These are phyloP conservation scores for Adansonia madagascariensis DNA, from an alignment of 441 rosid genomes.

Conservation along the genomic window DNA sequence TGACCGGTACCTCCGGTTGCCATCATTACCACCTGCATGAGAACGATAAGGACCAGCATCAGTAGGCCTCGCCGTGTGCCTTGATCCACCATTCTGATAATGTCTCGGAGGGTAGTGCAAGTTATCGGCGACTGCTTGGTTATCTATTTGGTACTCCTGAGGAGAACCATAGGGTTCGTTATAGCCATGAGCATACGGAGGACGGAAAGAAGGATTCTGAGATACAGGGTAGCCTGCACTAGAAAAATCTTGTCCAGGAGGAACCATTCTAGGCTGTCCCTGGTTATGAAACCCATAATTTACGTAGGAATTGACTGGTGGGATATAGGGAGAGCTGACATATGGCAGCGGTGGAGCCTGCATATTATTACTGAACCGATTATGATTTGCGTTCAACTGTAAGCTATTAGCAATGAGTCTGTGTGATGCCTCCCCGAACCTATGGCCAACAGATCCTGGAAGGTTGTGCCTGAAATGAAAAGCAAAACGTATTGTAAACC, in stretches of 20 bases:
- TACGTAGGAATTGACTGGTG: constrained; percentile 34
- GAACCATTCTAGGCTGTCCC: constrained; percentile 31
- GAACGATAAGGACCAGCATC: neutral
- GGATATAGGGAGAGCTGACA: constrained; percentile 32
- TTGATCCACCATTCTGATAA: constrained; percentile 41
- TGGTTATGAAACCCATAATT: constrained; percentile 41
- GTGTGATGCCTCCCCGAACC: constrained; percentile 78
- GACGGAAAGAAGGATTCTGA: constrained; percentile 26
- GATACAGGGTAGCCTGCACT: constrained; percentile 27
- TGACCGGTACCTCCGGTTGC: neutral
- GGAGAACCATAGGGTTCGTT: too few relatives aligned
- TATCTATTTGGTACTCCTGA: constrained; percentile 2
- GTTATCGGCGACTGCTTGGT: constrained; percentile 23
- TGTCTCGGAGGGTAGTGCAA: constrained; percentile 26
- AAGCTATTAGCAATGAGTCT: constrained; percentile 69
- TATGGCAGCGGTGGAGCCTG: constrained; percentile 32
- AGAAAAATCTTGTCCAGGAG: constrained; percentile 35
- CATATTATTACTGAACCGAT: constrained; percentile 33
- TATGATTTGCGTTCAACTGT: constrained; percentile 44
- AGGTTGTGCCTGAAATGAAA: constrained; percentile 59
- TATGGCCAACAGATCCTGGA: constrained; percentile 55
- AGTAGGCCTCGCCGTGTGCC: constrained; percentile 23
- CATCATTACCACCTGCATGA: constrained; percentile 1
- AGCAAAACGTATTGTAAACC: constrained; percentile 3
- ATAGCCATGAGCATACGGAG: constrained; percentile 30